Percentiles rank a stretch among this genome's conserved stretches.
Conservation (phyloP, 495 filamentous ascomycete species). For the Neurospora cerealis region DNA sequence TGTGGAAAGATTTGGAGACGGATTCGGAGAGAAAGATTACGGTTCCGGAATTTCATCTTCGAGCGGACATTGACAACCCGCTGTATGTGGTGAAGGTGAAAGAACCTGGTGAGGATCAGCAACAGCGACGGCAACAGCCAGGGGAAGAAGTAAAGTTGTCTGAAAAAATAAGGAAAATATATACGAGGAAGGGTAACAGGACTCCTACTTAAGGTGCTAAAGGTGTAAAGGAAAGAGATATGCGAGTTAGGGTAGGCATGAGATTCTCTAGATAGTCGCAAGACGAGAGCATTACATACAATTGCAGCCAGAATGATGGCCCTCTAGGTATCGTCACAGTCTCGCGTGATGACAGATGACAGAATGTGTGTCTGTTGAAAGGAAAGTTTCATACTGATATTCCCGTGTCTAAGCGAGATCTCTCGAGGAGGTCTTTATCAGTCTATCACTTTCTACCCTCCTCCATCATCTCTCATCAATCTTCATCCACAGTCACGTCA, state of each 20-base stretch:
- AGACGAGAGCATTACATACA: background rate
- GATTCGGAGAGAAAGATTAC: background rate
- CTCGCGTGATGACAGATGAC: background rate
- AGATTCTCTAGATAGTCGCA: background rate
- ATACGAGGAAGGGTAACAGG: background rate
- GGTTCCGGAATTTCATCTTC: background rate
- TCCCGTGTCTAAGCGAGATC: background rate
- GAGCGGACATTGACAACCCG: background rate
- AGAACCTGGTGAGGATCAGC: background rate
- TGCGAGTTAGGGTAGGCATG: background rate
- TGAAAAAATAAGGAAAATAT: background rate
- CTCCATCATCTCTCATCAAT: background rate
- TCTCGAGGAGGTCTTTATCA: background rate
- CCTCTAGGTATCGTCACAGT: background rate
- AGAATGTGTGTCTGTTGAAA: background rate
- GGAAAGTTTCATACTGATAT: background rate
- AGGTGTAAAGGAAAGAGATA: background rate
- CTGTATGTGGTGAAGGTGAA: background rate
- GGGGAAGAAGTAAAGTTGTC: background rate
- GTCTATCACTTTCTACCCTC: too few relatives aligned
- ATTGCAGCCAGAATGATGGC: background rate
- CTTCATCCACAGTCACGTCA: background rate
- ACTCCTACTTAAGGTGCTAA: background rate
- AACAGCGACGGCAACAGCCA: background rate
- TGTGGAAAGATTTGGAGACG: background rate